Conservation (phyloP, 257 asterid genomes). For the Cruciata laevipes region DNA sequence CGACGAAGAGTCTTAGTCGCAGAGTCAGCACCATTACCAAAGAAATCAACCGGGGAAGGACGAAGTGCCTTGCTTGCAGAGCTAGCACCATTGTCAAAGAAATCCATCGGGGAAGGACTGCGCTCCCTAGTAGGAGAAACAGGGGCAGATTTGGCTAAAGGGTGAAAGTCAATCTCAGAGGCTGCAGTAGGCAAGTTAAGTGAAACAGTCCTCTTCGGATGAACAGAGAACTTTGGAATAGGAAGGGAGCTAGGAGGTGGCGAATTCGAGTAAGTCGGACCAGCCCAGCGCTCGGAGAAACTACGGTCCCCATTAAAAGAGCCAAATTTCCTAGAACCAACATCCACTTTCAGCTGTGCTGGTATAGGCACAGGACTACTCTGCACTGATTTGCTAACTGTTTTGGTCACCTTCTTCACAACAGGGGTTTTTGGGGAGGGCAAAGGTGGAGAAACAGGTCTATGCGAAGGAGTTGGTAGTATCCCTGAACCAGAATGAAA, state of each 20-base stretch:
- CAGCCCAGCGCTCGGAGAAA: slow-evolving; percentile 97
- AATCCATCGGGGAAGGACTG: slow-evolving; percentile 32
- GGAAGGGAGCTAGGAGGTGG: slow-evolving; percentile 98
- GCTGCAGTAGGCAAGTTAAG: slow-evolving; percentile 52
- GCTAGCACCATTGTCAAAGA: slow-evolving; percentile 41
- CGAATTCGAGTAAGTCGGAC: slow-evolving; percentile 86
- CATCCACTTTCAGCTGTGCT: slow-evolving; percentile 26
- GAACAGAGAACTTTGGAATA: slow-evolving; percentile 68
- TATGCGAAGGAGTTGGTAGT: slow-evolving; percentile 41
- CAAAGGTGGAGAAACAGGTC: slow-evolving; percentile 19
- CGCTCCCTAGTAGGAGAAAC: slow-evolving; percentile 64
- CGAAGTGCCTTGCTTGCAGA: slow-evolving; percentile 81
- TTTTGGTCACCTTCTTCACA: slow-evolving; percentile 27
- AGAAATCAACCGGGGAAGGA: slow-evolving; percentile 27
- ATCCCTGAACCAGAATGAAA: slow-evolving; percentile 53
- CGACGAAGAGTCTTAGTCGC: slow-evolving; percentile 93
- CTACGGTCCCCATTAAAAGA: slow-evolving; percentile 25
- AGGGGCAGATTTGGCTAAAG: slow-evolving; percentile 71
- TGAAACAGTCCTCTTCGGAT: slow-evolving; percentile 67
- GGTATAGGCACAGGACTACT: slow-evolving; percentile 46
- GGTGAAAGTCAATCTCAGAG: slow-evolving; percentile 40
- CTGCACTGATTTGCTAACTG: slow-evolving; percentile 18
- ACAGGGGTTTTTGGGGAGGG: slow-evolving; percentile 36
- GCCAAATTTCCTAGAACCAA: slow-evolving; percentile 8
- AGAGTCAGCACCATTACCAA: slow-evolving; percentile 42